phyloP scores from a whole-genome alignment of 306 rosid genomes.

The Malus sieversii region DNA sequence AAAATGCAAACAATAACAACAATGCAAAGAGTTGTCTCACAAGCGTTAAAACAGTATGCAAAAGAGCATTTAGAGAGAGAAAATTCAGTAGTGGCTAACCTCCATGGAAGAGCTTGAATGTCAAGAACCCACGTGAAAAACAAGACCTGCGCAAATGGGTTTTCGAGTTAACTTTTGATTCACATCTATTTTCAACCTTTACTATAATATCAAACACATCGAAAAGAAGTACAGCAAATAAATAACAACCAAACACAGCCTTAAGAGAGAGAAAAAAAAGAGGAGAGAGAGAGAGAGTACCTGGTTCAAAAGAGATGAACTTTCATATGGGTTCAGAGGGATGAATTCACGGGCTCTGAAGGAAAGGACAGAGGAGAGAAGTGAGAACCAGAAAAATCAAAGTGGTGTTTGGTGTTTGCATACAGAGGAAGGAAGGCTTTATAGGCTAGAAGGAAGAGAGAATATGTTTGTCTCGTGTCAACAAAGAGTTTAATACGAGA shows the following conservation, averaged over 20 bases:
- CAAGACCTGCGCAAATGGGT: constrained; percentile 46
- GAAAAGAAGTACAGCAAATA: constrained; percentile 15
- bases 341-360: constrained; percentile 26
- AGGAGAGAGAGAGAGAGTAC: constrained; percentile 23
- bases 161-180: constrained; percentile 33
- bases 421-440: background rate
- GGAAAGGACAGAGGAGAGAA: constrained; percentile 15
- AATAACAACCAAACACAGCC: constrained; percentile 7
- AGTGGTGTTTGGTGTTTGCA: background rate
- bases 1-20: constrained; percentile 20
- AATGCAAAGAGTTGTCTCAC: constrained; percentile 16
- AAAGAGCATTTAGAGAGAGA: background rate
- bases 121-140: constrained; percentile 39
- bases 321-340: constrained; percentile 19
- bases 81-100: constrained; percentile 30
- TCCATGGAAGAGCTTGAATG: constrained; percentile 29
- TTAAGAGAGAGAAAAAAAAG: background rate
- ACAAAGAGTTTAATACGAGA: background rate
- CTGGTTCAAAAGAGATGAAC: constrained; percentile 25
- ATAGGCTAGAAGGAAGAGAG: background rate
- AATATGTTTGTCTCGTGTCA: constrained; percentile 3
- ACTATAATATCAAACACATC: constrained; percentile 11
- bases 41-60: constrained; percentile 14
- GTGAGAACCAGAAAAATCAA: constrained; percentile 18
- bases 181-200: constrained; percentile 22